Evolutionary conservation across 129 eudicot genomes (phyloP), one percentile per base, ranked within the genome.

Genomic region (Escallonia herrerae): DNA sequence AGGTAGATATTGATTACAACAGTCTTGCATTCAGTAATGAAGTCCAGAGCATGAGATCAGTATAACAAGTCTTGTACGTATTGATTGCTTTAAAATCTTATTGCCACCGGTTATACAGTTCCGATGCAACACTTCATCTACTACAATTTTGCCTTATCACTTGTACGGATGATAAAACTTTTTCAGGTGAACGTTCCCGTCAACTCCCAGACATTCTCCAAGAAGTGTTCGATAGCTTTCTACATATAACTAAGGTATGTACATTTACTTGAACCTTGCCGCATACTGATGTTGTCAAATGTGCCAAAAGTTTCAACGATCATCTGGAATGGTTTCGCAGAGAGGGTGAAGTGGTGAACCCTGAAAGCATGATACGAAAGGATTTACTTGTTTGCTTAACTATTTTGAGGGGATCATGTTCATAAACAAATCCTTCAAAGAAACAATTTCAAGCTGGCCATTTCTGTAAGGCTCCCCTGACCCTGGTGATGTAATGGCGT

Each of bases 171-270:
- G 8, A 22, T 55, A 3, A 60, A 64, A 64, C 54, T 41, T 73
- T 77, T 68, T 65, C 86, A 86, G 86, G 71, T 77, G 49, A 77
- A 77, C 22, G 64, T 74, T 71, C 75, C 75, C 59, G 65, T 77
- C 4, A 62, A 65, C 59, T 65, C 83, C 57, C 77, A 71, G 15
- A 66, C 76, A 43, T 75, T 86, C 61, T 79, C 88, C 58, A 82
- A 74, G 59, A 82, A 77, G 47, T 82, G 86, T 40, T 79, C 87
- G 38, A 12, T 79, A 39, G 68, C 74, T 56, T 43, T 85, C 52
- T 74, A 79, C 65, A 40, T 85, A 49, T 82, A 74, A 78, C 57
- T 42, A 52, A 47, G 58, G 58, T 51, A 50, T 4, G 11, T 45
- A 51, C 12, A 6, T 51, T 51, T 11, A 51, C 33, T 22, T 22